Percentiles rank a stretch among this genome's conserved stretches.
phyloP scores from a whole-genome alignment of 148 eudicot species.

The Nepenthes mirabilis region DNA sequence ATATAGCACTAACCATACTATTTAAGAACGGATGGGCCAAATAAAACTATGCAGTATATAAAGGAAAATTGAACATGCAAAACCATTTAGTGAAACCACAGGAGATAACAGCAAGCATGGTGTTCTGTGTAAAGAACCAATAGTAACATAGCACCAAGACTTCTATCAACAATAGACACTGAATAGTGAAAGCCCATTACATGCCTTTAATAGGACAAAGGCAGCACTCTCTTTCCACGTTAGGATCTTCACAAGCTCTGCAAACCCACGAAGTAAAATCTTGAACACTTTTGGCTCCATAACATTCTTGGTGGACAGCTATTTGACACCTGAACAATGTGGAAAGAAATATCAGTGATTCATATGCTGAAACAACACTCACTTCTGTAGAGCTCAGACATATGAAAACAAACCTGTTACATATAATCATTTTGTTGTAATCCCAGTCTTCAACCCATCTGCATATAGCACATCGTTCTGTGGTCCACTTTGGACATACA shows the following conservation, averaged over 20 bases:
- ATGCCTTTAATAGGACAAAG: slow-evolving; percentile 95
- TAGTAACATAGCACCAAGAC: too few relatives aligned
- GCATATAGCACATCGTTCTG: slow-evolving; percentile 93
- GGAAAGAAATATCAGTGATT: neutral
- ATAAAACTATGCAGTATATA: too few relatives aligned
- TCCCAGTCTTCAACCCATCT: slow-evolving; percentile 97
- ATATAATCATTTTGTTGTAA: slow-evolving; percentile 75
- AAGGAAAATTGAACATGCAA: too few relatives aligned
- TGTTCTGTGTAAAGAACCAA: too few relatives aligned
- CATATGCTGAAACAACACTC: neutral
- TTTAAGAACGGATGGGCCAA: too few relatives aligned
- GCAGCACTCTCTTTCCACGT: slow-evolving; percentile 65
- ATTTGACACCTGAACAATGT: slow-evolving; percentile 69
- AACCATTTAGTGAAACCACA: too few relatives aligned
- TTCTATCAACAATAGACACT: too few relatives aligned
- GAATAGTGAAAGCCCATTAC: neutral
- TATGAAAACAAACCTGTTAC: slow-evolving; percentile 55
- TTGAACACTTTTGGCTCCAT: slow-evolving; percentile 52
- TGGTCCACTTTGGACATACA: slow-evolving; percentile 75
- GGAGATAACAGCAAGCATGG: too few relatives aligned
- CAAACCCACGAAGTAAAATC: slow-evolving; percentile 94
- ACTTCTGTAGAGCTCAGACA: neutral
- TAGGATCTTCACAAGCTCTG: slow-evolving; percentile 79
- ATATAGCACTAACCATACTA: neutral
- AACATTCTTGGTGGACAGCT: slow-evolving; percentile 97